Evolutionary conservation across 2,329 filamentous ascomycete species (phyloP).

Genomic region (Pestalotiopsis sp.): DNA sequence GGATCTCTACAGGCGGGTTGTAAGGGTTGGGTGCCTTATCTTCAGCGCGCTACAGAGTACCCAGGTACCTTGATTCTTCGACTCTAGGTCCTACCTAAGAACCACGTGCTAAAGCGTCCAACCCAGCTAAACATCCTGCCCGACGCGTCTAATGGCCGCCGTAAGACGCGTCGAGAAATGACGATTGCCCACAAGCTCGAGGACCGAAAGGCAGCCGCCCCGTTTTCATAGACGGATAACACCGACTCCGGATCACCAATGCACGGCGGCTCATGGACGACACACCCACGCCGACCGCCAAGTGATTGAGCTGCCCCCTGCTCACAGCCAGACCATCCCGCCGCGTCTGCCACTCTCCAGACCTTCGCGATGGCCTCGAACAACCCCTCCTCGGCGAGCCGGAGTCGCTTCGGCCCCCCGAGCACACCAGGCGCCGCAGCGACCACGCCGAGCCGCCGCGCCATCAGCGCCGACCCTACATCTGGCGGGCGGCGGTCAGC

Average conservation of each 20-base stretch:
- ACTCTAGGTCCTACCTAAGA: neutral
- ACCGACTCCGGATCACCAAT: neutral
- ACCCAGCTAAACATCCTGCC: neutral
- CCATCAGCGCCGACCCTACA: conserved; percentile 38
- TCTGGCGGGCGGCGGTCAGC: conserved; percentile 45
- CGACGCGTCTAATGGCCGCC: neutral
- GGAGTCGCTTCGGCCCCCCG: conserved; percentile 27
- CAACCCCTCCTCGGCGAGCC: conserved; percentile 12
- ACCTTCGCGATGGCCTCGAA: conserved; percentile 13
- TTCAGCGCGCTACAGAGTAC: neutral
- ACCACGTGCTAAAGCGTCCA: conserved; percentile 4
- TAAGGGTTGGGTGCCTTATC: neutral
- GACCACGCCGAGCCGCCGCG: conserved; percentile 34
- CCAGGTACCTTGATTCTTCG: neutral
- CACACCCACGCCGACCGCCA: neutral
- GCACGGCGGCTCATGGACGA: neutral
- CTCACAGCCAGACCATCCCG: neutral
- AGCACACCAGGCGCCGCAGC: conserved; percentile 17
- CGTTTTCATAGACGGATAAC: neutral
- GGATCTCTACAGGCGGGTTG: neutral
- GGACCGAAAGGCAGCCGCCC: neutral
- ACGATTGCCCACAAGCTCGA: neutral
- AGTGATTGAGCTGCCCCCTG: neutral
- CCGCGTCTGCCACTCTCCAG: neutral
- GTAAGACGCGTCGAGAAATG: neutral